A percentile compares a stretch with the other conserved stretches of the same genome.
phyloP scores from a whole-genome alignment of 305 asterid genomes.

The Plantago rigida region DNA sequence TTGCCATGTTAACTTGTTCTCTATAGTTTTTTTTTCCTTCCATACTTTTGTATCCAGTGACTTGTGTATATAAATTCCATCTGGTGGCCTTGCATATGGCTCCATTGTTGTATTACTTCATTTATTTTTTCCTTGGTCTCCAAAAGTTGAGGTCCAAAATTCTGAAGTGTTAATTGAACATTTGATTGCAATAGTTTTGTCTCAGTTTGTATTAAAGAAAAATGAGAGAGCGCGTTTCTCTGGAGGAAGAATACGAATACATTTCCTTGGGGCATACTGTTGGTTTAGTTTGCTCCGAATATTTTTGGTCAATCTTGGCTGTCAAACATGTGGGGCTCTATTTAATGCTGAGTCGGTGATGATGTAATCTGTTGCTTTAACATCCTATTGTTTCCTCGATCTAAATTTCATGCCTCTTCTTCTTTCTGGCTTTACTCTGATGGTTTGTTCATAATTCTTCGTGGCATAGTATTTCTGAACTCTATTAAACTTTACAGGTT shows the following conservation, averaged over 20 bases:
- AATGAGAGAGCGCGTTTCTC: neutral
- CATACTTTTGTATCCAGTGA: neutral
- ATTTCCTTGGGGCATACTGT: conserved; percentile 17
- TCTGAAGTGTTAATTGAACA: conserved; percentile 15
- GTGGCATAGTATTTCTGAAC: conserved; percentile 30
- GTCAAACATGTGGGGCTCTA: neutral
- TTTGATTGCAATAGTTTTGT: conserved; percentile 5
- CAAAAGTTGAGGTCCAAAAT: conserved; percentile 15
- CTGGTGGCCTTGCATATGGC: neutral
- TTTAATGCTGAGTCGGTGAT: conserved; percentile 15
- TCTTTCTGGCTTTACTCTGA: conserved; percentile 8
- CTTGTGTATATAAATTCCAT: conserved; percentile 14
- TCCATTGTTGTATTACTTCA: conserved; percentile 6
- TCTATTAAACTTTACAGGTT: conserved; percentile 51
- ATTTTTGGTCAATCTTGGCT: conserved; percentile 6
- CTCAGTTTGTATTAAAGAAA: conserved; percentile 6
- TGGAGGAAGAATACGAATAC: neutral
- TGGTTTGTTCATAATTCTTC: conserved; percentile 4
- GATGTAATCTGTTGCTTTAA: conserved; percentile 2
- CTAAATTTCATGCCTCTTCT: conserved; percentile 2
- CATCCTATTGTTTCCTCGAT: neutral
- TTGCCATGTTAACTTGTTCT: neutral
- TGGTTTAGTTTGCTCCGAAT: conserved; percentile 4
- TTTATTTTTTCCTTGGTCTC: conserved; percentile 11
- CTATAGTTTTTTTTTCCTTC: neutral